These are phyloP conservation scores for Asterochloris sp. DNA, from an alignment of 139 green algal species.

Conservation along the genomic window DNA sequence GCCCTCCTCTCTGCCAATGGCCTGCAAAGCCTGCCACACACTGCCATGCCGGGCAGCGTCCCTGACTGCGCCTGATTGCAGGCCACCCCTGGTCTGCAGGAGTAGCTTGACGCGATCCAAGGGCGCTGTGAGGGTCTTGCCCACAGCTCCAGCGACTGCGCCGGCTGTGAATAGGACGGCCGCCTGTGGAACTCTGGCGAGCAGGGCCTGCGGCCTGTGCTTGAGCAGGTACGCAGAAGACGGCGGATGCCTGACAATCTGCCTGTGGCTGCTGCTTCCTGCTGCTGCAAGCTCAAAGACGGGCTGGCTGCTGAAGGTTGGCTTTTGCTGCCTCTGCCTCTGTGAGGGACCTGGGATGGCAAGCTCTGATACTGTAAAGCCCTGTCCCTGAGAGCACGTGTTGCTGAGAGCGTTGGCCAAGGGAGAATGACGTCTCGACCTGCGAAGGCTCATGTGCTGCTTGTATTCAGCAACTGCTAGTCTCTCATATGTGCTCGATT, in stretches of 20 bases:
- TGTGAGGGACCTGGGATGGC: too few species aligned
- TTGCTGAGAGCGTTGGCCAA: too few species aligned
- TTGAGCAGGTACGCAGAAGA: slow-evolving; percentile 10
- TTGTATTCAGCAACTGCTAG: too few species aligned
- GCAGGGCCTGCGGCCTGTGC: slow-evolving; percentile 29
- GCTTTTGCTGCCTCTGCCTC: too few species aligned
- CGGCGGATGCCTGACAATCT: not conserved
- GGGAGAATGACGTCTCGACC: too few species aligned
- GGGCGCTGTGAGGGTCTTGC: slow-evolving; percentile 73
- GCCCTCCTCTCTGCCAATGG: slow-evolving; percentile 74
- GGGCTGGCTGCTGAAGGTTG: too few species aligned
- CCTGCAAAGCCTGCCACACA: slow-evolving; percentile 59
- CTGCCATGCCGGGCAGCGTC: slow-evolving; percentile 46
- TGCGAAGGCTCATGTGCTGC: too few species aligned
- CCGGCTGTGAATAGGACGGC: slow-evolving; percentile 71
- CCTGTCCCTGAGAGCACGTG: too few species aligned
- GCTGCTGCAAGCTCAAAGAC: slow-evolving; percentile 14
- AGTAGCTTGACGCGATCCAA: slow-evolving; percentile 82
- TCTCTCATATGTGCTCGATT: too few species aligned
- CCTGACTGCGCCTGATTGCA: slow-evolving; percentile 42
- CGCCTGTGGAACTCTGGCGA: slow-evolving; percentile 48
- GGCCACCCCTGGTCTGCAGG: slow-evolving; percentile 53
- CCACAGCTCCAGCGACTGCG: slow-evolving; percentile 69
- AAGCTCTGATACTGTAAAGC: too few species aligned
- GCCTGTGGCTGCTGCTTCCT: not conserved